A percentile compares a stretch with the other conserved stretches of the same genome.
phyloP scores from a whole-genome alignment of 768 basidiomycete genomes.

The Psilocybe sp. region DNA sequence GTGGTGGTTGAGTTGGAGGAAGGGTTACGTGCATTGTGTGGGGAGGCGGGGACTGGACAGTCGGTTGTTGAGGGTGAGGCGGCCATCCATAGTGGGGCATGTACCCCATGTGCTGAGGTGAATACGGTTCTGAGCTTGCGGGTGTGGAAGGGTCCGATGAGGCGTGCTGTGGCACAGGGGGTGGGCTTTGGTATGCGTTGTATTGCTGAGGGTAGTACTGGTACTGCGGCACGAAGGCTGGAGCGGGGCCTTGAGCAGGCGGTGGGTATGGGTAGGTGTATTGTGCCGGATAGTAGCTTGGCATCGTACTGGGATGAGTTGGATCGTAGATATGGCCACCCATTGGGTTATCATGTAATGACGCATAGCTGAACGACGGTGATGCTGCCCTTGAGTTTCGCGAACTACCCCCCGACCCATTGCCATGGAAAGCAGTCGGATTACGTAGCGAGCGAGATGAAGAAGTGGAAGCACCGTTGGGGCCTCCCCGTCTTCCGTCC shows the following conservation, averaged over 20 bases:
- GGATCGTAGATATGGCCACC: constrained; percentile 44
- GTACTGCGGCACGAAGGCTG: constrained; percentile 37
- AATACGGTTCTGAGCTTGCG: constrained; percentile 32
- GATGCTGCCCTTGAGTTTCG: constrained; percentile 74
- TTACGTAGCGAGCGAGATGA: constrained; percentile 61
- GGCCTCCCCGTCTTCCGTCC: constrained; percentile 42
- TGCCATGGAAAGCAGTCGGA: constrained; percentile 45
- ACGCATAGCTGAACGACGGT: constrained; percentile 73
- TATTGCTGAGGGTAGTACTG: constrained; percentile 35
- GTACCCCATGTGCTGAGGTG: constrained; percentile 28
- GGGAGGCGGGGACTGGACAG: constrained; percentile 28
- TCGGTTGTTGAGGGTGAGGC: constrained; percentile 28
- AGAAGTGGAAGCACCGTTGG: constrained; percentile 43
- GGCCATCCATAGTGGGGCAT: constrained; percentile 34
- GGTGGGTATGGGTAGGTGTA: constrained; percentile 52
- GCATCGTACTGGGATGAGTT: constrained; percentile 37
- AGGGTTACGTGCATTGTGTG: constrained; percentile 25
- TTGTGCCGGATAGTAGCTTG: constrained; percentile 43
- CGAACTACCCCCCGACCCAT: constrained; percentile 54
- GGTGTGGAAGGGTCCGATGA: constrained; percentile 30
- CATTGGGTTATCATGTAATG: constrained; percentile 63
- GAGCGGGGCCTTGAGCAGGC: constrained; percentile 36
- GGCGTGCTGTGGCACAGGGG: constrained; percentile 28
- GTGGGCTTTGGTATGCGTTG: constrained; percentile 35
- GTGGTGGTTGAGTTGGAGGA: constrained; percentile 27